Evolutionary conservation across 768 basidiomycete genomes (phyloP).

Genomic region (Trametes cubensis): DNA sequence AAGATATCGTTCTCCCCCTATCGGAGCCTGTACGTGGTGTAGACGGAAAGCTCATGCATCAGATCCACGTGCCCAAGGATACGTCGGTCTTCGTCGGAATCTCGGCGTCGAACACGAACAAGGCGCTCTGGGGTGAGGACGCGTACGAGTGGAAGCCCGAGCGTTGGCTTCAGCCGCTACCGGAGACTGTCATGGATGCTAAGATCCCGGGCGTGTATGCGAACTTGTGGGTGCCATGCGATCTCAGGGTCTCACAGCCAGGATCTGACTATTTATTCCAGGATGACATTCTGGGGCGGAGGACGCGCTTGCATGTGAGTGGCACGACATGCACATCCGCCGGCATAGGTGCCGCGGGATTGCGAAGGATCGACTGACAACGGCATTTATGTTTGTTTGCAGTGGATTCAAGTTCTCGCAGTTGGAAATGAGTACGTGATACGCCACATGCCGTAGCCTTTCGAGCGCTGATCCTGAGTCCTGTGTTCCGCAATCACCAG

Average conservation of each 20-base stretch:
- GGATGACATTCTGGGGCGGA: constrained; percentile 50
- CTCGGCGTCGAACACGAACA: constrained; percentile 29
- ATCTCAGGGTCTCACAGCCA: too few species aligned
- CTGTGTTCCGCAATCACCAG: not conserved
- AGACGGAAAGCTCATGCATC: constrained; percentile 23
- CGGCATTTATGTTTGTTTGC: not conserved
- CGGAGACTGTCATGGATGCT: constrained; percentile 15
- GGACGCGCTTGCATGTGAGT: constrained; percentile 49
- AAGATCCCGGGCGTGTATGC: constrained; percentile 26
- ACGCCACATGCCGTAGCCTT: not conserved
- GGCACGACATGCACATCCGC: not conserved
- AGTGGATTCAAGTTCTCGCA: constrained; percentile 29
- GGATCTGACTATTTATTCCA: constrained; percentile 14
- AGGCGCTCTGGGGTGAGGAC: constrained; percentile 31
- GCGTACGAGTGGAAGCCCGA: constrained; percentile 31
- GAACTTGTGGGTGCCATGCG: constrained; percentile 10
- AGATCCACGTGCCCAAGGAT: constrained; percentile 25
- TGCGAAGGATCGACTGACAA: too few species aligned
- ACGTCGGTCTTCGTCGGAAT: constrained; percentile 27
- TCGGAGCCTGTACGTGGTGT: constrained; percentile 19
- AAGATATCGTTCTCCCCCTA: constrained; percentile 26
- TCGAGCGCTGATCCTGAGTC: not conserved
- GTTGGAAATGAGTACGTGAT: constrained; percentile 27
- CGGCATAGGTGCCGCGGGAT: not conserved
- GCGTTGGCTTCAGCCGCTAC: constrained; percentile 27